Evolutionary conservation across 1,139 yeast genomes (phyloP).

Genomic region (Debaryomyces robertsiae): DNA sequence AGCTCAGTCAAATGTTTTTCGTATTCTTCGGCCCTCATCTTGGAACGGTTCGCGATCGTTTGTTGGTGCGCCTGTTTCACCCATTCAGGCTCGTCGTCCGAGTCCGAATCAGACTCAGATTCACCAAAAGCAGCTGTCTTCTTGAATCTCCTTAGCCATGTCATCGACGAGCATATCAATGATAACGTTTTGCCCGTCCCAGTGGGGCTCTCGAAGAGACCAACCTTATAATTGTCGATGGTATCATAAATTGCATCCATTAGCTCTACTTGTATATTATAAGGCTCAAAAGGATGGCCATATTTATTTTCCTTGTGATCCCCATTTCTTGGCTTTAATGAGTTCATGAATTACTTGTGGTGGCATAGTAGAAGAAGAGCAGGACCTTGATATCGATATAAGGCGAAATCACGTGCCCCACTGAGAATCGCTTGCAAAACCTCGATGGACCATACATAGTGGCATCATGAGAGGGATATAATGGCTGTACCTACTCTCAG

Average conservation of each 20-base stretch:
- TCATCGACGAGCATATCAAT: conserved; percentile 79
- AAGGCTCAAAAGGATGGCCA: conserved; percentile 82
- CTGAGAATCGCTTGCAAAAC: no score
- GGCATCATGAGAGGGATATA: no score
- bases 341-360: conserved; percentile 1
- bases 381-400: conserved; percentile 1
- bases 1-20: conserved; percentile 41
- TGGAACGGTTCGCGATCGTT: conserved; percentile 31
- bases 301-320: conserved; percentile 27
- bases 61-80: conserved; percentile 48
- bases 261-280: conserved; percentile 72
- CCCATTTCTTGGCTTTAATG: background rate
- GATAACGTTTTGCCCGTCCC: conserved; percentile 95
- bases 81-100: conserved; percentile 66
- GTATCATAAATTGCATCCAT: conserved; percentile 76
- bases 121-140: conserved; percentile 15
- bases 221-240: conserved; percentile 65
- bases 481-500: no score
- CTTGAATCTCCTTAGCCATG: conserved; percentile 77
- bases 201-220: conserved; percentile 90
- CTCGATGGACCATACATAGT: no score
- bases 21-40: conserved; percentile 38
- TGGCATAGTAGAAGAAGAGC: background rate
- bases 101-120: conserved; percentile 14
- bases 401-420: no score